These are phyloP conservation scores for Aspergillus ustus DNA, from an alignment of 2,329 filamentous ascomycete species.

Conservation along the genomic window DNA sequence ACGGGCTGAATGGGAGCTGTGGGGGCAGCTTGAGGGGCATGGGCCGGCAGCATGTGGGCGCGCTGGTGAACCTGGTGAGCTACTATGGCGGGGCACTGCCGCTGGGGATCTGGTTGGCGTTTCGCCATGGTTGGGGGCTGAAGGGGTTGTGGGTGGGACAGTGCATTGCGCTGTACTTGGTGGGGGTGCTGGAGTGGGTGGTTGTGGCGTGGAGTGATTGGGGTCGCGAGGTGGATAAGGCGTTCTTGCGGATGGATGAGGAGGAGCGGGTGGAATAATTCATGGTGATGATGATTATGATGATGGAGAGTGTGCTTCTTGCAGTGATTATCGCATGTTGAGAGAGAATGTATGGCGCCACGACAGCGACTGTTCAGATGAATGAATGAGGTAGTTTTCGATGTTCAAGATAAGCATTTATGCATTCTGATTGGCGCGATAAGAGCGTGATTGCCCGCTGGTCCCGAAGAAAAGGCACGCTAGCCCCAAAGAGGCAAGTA, in stretches of 20 bases:
- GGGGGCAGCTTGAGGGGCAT: slow-evolving; percentile 81
- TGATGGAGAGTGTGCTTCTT: too few relatives aligned
- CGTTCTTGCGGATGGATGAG: slow-evolving; percentile 71
- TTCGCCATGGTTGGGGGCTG: slow-evolving; percentile 83
- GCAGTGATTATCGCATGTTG: too few relatives aligned
- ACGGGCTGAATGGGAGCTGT: slow-evolving; percentile 83
- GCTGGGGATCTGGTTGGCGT: slow-evolving; percentile 81
- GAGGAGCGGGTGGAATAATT: slow-evolving; percentile 28
- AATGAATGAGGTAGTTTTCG: slow-evolving; percentile 39
- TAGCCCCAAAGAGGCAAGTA: too few relatives aligned
- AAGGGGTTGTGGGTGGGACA: slow-evolving; percentile 82
- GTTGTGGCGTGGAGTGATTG: slow-evolving; percentile 80
- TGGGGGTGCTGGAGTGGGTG: slow-evolving; percentile 77
- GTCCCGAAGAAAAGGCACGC: not conserved
- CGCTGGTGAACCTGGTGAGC: slow-evolving; percentile 77
- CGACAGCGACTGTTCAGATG: slow-evolving; percentile 41
- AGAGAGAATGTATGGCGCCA: slow-evolving; percentile 14
- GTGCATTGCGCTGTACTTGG: slow-evolving; percentile 78
- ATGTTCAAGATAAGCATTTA: not conserved
- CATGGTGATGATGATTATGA: too few relatives aligned
- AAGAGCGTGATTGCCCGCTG: slow-evolving; percentile 8
- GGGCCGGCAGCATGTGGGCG: slow-evolving; percentile 85
- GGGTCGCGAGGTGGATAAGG: slow-evolving; percentile 72
- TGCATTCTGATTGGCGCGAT: slow-evolving; percentile 13
- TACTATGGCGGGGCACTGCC: slow-evolving; percentile 85